Evolutionary conservation across 208 protist genomes (phyloP).

Genomic region (Leptomonas pyrrhocoris): DNA sequence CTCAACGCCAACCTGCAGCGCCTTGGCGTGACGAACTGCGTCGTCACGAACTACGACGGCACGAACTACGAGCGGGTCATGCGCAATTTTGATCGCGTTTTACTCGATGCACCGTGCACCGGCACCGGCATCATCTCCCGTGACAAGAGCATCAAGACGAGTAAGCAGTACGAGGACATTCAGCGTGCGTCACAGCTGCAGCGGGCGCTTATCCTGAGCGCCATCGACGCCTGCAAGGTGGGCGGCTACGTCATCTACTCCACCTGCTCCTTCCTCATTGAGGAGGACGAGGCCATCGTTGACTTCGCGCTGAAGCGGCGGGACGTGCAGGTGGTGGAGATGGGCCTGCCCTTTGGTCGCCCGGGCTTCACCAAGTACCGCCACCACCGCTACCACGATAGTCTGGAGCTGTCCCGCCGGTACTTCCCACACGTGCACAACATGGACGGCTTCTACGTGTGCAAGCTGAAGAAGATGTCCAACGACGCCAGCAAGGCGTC

Average conservation of each 20-base stretch:
- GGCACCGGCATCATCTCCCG: constrained; percentile 99
- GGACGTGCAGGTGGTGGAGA: constrained; percentile 93
- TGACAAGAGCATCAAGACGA: constrained; percentile 96
- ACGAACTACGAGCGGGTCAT: constrained; percentile 90
- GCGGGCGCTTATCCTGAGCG: constrained; percentile 96
- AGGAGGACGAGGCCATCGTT: constrained; percentile 99
- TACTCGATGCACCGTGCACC: constrained; percentile 99
- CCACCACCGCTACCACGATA: constrained; percentile 81
- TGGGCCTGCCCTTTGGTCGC: constrained; percentile 94
- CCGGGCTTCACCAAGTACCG: constrained; percentile 92
- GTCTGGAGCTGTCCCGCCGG: constrained; percentile 64
- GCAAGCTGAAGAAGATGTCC: constrained; percentile 96
- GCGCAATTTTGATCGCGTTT: constrained; percentile 86
- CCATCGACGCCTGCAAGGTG: constrained; percentile 96
- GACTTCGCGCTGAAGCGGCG: constrained; percentile 96
- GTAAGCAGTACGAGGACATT: constrained; percentile 94
- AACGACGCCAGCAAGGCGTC: constrained; percentile 27
- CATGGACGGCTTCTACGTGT: constrained; percentile 99
- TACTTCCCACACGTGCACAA: constrained; percentile 99
- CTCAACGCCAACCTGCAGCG: constrained; percentile 97
- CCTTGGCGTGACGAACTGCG: constrained; percentile 93
- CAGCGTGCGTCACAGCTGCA: constrained; percentile 91
- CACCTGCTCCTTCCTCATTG: constrained; percentile 97
- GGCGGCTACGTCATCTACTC: constrained; percentile 99
- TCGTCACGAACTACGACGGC: constrained; percentile 97